Conservation (phyloP, 2,329 filamentous ascomycete genomes). For the Pseudonectria buxi region DNA sequence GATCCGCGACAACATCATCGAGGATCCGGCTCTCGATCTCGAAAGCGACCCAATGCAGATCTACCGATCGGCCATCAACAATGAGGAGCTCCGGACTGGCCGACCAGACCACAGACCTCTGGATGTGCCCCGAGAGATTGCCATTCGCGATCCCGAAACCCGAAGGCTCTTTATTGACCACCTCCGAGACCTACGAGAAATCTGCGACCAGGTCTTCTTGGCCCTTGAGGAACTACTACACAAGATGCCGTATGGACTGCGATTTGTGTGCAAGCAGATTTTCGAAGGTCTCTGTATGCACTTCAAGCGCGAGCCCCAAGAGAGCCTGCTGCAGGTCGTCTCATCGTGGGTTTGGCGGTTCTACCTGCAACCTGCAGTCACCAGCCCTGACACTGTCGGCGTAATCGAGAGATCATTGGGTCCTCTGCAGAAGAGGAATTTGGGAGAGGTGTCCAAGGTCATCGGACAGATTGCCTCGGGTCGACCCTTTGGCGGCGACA, state of each 20-base stretch:
- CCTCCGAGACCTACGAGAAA: constrained; percentile 86
- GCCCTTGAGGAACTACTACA: constrained; percentile 76
- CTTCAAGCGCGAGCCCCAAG: constrained; percentile 74
- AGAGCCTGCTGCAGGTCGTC: constrained; percentile 73
- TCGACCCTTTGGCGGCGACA: constrained; percentile 84
- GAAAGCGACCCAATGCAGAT: constrained; percentile 98
- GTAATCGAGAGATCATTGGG: constrained; percentile 85
- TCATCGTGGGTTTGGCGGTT: constrained; percentile 91
- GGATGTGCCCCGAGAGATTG: constrained; percentile 83
- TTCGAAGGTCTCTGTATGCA: constrained; percentile 70
- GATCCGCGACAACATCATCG: constrained; percentile 86
- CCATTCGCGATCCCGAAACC: constrained; percentile 93
- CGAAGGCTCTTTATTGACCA: constrained; percentile 90
- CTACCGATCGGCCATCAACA: constrained; percentile 90
- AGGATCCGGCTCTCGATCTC: constrained; percentile 82
- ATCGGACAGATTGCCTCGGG: constrained; percentile 84
- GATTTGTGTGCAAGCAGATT: constrained; percentile 80
- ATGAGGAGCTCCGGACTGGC: constrained; percentile 91
- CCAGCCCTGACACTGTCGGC: constrained; percentile 86
- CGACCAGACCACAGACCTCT: constrained; percentile 71
- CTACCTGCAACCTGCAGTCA: constrained; percentile 83
- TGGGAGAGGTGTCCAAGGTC: constrained; percentile 86
- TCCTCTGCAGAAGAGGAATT: constrained; percentile 86
- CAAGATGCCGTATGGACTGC: constrained; percentile 86
- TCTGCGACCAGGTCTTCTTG: constrained; percentile 83